Percentiles rank a stretch among this genome's conserved stretches.
These are phyloP conservation scores for Fusarium nanum DNA, from an alignment of 2,329 filamentous ascomycete species.

Conservation along the genomic window DNA sequence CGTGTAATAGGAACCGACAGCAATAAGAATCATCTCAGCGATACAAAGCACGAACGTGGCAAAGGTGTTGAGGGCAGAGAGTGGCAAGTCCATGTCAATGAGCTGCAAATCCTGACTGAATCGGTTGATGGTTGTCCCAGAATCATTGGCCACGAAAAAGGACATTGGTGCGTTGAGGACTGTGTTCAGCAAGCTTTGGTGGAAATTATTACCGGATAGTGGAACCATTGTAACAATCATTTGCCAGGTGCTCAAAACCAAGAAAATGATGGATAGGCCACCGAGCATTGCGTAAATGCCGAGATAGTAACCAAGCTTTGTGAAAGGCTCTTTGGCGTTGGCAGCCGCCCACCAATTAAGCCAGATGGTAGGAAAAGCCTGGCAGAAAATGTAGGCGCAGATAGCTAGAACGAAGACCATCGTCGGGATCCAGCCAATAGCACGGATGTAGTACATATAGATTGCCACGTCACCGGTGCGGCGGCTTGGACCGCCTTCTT, in stretches of 20 bases:
- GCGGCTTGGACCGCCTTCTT: slow-evolving; percentile 17
- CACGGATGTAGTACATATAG: slow-evolving; percentile 45
- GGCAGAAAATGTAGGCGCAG: slow-evolving; percentile 42
- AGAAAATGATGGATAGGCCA: slow-evolving; percentile 28
- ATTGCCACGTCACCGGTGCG: slow-evolving; percentile 37
- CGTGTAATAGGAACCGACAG: slow-evolving; percentile 30
- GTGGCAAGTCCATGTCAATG: slow-evolving; percentile 53
- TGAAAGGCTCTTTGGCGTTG: slow-evolving; percentile 33
- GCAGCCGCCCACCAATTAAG: slow-evolving; percentile 45
- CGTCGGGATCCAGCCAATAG: slow-evolving; percentile 44
- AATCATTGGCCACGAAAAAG: slow-evolving; percentile 52
- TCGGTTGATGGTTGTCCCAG: slow-evolving; percentile 52
- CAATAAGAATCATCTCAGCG: slow-evolving; percentile 38
- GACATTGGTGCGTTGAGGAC: slow-evolving; percentile 49
- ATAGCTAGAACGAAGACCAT: slow-evolving; percentile 38
- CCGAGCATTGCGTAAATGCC: slow-evolving; percentile 43
- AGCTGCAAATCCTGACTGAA: slow-evolving; percentile 56
- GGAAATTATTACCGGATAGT: slow-evolving; percentile 39
- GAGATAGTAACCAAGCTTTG: slow-evolving; percentile 35
- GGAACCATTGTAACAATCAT: slow-evolving; percentile 46
- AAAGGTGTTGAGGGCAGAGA: slow-evolving; percentile 41
- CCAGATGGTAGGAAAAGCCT: slow-evolving; percentile 46
- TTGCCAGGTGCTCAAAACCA: slow-evolving; percentile 40
- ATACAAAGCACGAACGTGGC: slow-evolving; percentile 38
- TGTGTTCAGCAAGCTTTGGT: slow-evolving; percentile 36